Percentiles rank a stretch among this genome's conserved stretches.
These are phyloP conservation scores for Triticum turgidum DNA, from an alignment of 176 grass and related monocot genomes.

Conservation along the genomic window DNA sequence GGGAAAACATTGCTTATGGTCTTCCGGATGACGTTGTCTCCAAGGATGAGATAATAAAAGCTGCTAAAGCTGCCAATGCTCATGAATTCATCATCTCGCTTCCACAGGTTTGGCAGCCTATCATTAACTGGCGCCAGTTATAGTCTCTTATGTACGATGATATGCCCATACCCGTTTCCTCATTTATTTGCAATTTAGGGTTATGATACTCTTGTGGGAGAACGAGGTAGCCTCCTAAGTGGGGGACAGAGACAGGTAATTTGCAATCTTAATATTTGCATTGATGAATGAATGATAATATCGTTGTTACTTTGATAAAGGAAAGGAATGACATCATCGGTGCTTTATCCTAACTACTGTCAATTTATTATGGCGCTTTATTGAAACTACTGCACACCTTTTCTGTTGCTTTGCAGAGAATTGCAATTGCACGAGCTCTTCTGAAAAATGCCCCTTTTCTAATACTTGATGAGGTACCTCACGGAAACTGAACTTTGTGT, in stretches of 20 bases:
- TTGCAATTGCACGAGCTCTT: slow-evolving; percentile 89
- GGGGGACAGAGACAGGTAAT: slow-evolving; percentile 97
- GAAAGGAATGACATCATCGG: slow-evolving; percentile 13
- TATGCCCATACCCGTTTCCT: slow-evolving; percentile 18
- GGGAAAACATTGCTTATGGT: slow-evolving; percentile 97
- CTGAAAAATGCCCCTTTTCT: slow-evolving; percentile 93
- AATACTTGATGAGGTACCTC: slow-evolving; percentile 92
- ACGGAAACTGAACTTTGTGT: neutral
- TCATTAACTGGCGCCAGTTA: slow-evolving; percentile 9
- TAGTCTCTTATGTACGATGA: neutral
- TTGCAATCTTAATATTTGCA: neutral
- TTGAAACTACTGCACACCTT: neutral
- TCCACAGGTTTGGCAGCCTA: slow-evolving; percentile 59
- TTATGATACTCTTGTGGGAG: slow-evolving; percentile 86
- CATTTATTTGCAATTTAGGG: slow-evolving; percentile 51
- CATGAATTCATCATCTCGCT: slow-evolving; percentile 98
- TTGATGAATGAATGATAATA: slow-evolving; percentile 2
- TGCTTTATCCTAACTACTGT: neutral
- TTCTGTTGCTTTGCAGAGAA: slow-evolving; percentile 58
- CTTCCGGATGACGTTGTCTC: slow-evolving; percentile 89
- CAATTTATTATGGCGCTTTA: slow-evolving; percentile 21
- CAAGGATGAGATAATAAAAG: slow-evolving; percentile 96
- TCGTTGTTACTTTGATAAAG: slow-evolving; percentile 7
- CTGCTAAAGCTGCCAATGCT: slow-evolving; percentile 96
- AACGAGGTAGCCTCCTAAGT: slow-evolving; percentile 88